Evolutionary conservation across 352 stramenopile species (phyloP), one percentile per base, ranked within the genome.

Genomic region (Phytophthora sp.): DNA sequence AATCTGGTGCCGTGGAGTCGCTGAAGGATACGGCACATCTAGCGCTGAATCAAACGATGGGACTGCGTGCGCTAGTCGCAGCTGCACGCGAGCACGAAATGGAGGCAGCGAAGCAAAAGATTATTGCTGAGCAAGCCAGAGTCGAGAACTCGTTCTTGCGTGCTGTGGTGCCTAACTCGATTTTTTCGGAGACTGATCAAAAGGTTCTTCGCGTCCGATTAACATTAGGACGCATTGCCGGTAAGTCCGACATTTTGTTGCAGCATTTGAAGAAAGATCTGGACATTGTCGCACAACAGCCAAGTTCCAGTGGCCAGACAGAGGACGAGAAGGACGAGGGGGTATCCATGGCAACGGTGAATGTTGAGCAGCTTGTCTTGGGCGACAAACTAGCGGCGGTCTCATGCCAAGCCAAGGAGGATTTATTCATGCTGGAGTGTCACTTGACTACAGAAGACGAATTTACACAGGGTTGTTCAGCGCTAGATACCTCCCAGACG

Each of bases 21-120:
- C 65, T 95, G 8, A 91, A 92, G 64, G 87, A 87, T 44, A 87
- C 85, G 13, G 77, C 85, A 3, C 87, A 95, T 57, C 66, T 76
- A 53, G 84, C 86, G 2, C 42, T 95, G 13, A 94, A 86, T 45
- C 83, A 93, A 50, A 92, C 78, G 1, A 84, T 95, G 80, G 78
- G 73, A 3, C 62, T 95, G 35, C 84, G 87, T n/a, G 60, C 73
- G 16, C 50, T 91, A 27, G 79, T 82, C 3, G 80, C 82, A 6
- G 71, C 76, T 23, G 82, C 87, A 18, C 83, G 82, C 9, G 79
- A 90, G 41, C 79, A 87, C 44, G 82, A 91, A 57, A 80, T 76
- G 0, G 82, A 93, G 30, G 87, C 87, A 18, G 81, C 80, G 0
- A 91, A 86, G 52, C 79, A 92, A 41, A 82, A 81, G 41, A 85